These are phyloP conservation scores for Cladophialophora yegresii DNA, from an alignment of 2,329 filamentous ascomycete species.

Conservation along the genomic window DNA sequence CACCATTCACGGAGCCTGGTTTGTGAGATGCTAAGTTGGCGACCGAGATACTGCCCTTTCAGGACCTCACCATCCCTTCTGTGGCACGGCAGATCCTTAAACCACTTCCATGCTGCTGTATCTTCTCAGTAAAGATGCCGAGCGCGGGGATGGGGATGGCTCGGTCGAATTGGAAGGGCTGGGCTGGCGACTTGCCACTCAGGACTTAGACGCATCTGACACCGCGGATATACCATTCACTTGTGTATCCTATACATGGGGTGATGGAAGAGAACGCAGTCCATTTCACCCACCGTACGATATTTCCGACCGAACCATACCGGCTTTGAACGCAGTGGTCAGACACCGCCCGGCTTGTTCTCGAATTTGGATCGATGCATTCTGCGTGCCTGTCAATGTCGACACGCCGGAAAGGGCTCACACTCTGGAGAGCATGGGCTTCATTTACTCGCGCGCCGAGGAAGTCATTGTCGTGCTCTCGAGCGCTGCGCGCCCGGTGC, in stretches of 20 bases:
- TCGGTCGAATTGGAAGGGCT: slow-evolving; percentile 11
- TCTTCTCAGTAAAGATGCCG: slow-evolving; percentile 11
- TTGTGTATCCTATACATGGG: slow-evolving; percentile 25
- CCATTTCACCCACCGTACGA: slow-evolving; percentile 1
- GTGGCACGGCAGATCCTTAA: background rate
- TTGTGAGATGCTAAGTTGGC: too few species aligned
- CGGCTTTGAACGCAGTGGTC: slow-evolving; percentile 14
- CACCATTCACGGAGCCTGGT: too few species aligned
- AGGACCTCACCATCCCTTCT: background rate
- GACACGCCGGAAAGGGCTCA: background rate
- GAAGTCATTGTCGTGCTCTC: slow-evolving; percentile 21
- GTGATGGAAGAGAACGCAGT: slow-evolving; percentile 6
- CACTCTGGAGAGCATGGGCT: slow-evolving; percentile 27
- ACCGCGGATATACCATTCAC: slow-evolving; percentile 13
- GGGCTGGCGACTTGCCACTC: slow-evolving; percentile 3
- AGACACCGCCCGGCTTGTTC: slow-evolving; percentile 1
- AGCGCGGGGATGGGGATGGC: background rate
- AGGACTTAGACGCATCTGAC: slow-evolving; percentile 4
- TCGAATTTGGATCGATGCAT: slow-evolving; percentile 21
- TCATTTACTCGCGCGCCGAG: slow-evolving; percentile 16
- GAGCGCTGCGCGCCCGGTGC: slow-evolving; percentile 4
- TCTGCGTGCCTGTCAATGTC: slow-evolving; percentile 18
- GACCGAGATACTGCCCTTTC: background rate
- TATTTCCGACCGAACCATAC: slow-evolving; percentile 17
- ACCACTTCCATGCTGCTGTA: slow-evolving; percentile 6